Conservation (phyloP, 2,329 filamentous ascomycete species). For the Coccinonectria pachysandricola region DNA sequence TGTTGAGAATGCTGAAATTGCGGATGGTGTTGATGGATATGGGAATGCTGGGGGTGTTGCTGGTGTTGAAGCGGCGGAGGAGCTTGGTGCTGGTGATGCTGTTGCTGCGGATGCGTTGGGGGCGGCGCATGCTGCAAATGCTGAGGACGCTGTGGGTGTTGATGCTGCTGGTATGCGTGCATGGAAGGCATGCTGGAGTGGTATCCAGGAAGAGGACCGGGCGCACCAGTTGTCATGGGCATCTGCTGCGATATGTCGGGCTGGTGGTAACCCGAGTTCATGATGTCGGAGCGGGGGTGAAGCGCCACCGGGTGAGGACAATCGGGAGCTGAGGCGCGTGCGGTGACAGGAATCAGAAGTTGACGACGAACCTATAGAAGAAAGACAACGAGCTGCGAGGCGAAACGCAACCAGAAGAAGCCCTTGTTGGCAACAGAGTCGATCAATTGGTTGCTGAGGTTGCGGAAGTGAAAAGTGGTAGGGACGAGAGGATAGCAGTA, state of each 20-base stretch:
- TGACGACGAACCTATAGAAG: too few species aligned
- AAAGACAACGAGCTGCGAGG: too few species aligned
- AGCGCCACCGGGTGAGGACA: too few species aligned
- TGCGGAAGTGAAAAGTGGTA: too few species aligned
- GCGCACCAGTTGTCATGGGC: constrained; percentile 12
- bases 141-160: constrained; percentile 13
- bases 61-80: constrained; percentile 4
- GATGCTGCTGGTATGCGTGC: constrained; percentile 12
- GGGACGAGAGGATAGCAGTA: too few species aligned
- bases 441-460: too few species aligned
- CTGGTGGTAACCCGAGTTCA: constrained; percentile 23
- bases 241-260: constrained; percentile 23
- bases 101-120: constrained; percentile 7
- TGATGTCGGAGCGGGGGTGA: constrained; percentile 5
- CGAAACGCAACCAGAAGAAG: too few species aligned
- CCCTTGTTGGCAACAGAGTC: too few species aligned
- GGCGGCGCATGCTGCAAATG: constrained; percentile 13
- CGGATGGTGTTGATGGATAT: constrained; percentile 6
- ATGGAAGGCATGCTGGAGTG: constrained; percentile 12
- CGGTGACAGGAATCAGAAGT: too few species aligned
- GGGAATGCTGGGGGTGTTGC: constrained; percentile 8
- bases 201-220: constrained; percentile 11
- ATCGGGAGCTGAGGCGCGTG: too few species aligned
- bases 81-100: constrained; percentile 7
- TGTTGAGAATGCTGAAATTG: constrained; percentile 6